A percentile compares a stretch with the other conserved stretches of the same genome.
These are phyloP conservation scores for Pseudogymnoascus sp. DNA, from an alignment of 2,329 filamentous ascomycete species.

Conservation along the genomic window DNA sequence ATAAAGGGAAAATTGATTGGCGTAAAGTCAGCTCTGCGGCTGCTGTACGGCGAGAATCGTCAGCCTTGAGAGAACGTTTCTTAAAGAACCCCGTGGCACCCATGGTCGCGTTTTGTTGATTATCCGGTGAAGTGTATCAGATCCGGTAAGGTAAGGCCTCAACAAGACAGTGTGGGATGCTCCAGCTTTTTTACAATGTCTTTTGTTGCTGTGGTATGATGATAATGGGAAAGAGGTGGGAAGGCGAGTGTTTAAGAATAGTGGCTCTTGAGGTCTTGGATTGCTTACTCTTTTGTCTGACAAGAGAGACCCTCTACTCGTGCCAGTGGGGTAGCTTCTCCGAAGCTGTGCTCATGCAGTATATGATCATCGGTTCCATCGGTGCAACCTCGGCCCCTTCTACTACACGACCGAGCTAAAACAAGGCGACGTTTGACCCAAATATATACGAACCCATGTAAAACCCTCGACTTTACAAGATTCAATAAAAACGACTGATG, in stretches of 20 bases:
- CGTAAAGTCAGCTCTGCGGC: constrained; percentile 34
- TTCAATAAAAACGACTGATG: neutral
- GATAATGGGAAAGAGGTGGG: neutral
- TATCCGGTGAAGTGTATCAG: neutral
- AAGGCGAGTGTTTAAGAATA: neutral
- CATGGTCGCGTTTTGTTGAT: neutral
- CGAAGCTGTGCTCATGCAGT: neutral
- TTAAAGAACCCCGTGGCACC: neutral
- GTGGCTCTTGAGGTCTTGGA: neutral
- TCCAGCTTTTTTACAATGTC: neutral
- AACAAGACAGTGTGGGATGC: neutral
- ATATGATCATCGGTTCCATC: neutral
- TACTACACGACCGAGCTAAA: neutral
- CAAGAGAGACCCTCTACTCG: neutral
- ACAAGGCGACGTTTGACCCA: neutral
- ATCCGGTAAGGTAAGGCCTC: neutral
- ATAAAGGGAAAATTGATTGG: constrained; percentile 35
- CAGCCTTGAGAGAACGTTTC: neutral
- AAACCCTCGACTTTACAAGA: neutral
- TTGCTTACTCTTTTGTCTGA: neutral
- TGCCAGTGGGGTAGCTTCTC: neutral
- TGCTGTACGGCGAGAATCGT: constrained; percentile 23
- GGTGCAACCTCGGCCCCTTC: constrained; percentile 1
- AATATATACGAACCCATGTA: neutral
- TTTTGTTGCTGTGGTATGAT: neutral